Evolutionary conservation across 768 basidiomycete genomes (phyloP), one percentile per base, ranked within the genome.

Genomic region (Russula vinacea): DNA sequence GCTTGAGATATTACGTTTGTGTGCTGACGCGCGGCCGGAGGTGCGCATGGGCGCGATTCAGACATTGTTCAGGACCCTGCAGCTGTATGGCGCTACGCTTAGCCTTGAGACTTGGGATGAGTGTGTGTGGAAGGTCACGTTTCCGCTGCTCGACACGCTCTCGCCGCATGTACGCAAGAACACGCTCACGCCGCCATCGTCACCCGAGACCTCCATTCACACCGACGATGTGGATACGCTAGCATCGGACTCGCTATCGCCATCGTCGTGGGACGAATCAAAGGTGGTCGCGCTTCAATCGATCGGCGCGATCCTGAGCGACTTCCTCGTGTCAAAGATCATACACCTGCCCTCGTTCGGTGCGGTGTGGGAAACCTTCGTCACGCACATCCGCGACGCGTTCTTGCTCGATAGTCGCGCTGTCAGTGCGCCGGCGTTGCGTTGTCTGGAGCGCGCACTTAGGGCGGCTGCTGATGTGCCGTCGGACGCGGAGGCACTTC

Each of bases 31-130:
- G 0, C 83, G 96, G 37, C 85, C 88, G 22, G 95, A 99, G 72
- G 93, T 96, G 0, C 84, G 95, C 19, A 89, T 90, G 67, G 93
- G 93, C 1, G 94, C 96, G 11, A 95, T 98, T 51, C 94, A 97
- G 74, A 98, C 95, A 2, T 73, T 99, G 58, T 98, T 97, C 76
- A 83, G 95, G 54, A 92, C 93, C 2, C 84, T 98, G 77, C 93
- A 96, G 74, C 80, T 98, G 11, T 98, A 99, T 71, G 96, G 96
- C 2, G 85, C 87, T 9, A 92, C 88, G 0, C 78, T 99, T 56
- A 90, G 87, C 70, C 72, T 82, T 44, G 86, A 86, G 7, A 90
- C 89, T 0, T 99, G 96, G 96, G 85, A 89, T 47, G 85, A 91
- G 58, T 93, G 93, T 64, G 79, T 96, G n/a, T 94, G 92, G 89